phyloP scores from a whole-genome alignment of 2,329 filamentous ascomycete genomes.

The Plectosphaerella plurivora region DNA sequence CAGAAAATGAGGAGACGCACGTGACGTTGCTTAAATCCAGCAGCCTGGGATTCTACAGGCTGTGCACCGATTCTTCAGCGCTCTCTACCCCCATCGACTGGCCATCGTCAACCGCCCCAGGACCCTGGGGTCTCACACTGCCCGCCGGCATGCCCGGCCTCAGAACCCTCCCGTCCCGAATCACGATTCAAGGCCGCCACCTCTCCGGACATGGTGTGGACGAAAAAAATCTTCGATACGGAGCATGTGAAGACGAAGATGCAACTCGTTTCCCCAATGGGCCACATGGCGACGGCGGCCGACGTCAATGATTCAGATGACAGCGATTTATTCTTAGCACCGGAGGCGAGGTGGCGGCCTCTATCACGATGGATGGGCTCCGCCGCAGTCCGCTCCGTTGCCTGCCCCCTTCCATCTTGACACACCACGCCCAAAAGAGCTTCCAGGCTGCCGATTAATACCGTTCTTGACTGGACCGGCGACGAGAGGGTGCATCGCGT shows the following conservation, averaged over 20 bases:
- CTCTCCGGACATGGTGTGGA: background rate
- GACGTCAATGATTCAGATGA: background rate
- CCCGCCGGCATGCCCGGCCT: background rate
- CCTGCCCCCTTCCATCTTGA: background rate
- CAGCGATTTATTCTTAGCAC: conserved; percentile 1
- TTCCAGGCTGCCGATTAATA: background rate
- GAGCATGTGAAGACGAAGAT: background rate
- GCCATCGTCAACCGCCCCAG: background rate
- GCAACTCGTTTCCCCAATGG: background rate
- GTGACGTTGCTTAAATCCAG: too few relatives aligned
- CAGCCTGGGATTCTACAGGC: too few relatives aligned
- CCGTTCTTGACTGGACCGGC: background rate
- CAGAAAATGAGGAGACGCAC: too few relatives aligned
- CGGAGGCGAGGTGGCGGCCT: background rate
- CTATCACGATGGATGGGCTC: background rate
- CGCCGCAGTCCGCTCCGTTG: background rate
- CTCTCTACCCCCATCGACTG: too few relatives aligned
- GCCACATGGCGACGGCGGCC: background rate
- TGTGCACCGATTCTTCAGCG: background rate
- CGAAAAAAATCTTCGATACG: background rate
- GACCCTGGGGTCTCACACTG: background rate
- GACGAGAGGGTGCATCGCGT: background rate
- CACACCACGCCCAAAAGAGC: background rate
- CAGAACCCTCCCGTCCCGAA: too few relatives aligned
- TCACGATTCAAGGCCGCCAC: too few relatives aligned